Conservation (phyloP, 176 grass and related monocot genomes). For the Rhynchospora tenuis region DNA sequence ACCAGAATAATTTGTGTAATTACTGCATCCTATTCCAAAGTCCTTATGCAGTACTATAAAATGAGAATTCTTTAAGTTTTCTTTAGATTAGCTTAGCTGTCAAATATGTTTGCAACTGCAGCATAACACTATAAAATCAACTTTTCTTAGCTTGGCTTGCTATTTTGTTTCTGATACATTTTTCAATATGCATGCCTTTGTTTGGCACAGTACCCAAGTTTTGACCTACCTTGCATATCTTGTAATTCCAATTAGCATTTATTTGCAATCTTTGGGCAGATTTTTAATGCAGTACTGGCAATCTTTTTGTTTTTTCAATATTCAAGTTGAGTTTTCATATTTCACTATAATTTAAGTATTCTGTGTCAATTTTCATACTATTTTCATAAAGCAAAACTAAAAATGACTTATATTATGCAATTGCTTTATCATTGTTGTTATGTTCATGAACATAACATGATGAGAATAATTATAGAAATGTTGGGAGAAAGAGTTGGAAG, state of each 20-base stretch:
- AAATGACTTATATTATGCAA: constrained; percentile 12
- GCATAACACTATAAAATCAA: not conserved
- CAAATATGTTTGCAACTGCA: not conserved
- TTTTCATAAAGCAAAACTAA: not conserved
- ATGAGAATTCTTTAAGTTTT: not conserved
- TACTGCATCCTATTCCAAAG: no score
- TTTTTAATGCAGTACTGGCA: not conserved
- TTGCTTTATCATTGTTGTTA: constrained; percentile 9
- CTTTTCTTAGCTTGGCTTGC: not conserved
- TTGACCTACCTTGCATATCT: not conserved
- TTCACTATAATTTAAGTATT: not conserved
- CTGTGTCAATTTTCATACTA: not conserved
- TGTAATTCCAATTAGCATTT: not conserved
- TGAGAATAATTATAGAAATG: constrained; percentile 44
- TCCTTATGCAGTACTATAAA: no score
- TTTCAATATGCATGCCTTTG: not conserved
- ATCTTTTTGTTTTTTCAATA: not conserved
- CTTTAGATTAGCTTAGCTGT: not conserved
- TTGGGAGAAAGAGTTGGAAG: constrained; percentile 65
- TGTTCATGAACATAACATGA: constrained; percentile 15
- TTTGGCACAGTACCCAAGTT: not conserved
- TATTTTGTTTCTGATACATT: not conserved
- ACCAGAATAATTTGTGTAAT: no score
- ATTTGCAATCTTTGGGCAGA: not conserved
- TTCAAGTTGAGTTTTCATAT: not conserved